Evolutionary conservation across 2,329 filamentous ascomycete species (phyloP).

Genomic region (Nectriaceae sp.): DNA sequence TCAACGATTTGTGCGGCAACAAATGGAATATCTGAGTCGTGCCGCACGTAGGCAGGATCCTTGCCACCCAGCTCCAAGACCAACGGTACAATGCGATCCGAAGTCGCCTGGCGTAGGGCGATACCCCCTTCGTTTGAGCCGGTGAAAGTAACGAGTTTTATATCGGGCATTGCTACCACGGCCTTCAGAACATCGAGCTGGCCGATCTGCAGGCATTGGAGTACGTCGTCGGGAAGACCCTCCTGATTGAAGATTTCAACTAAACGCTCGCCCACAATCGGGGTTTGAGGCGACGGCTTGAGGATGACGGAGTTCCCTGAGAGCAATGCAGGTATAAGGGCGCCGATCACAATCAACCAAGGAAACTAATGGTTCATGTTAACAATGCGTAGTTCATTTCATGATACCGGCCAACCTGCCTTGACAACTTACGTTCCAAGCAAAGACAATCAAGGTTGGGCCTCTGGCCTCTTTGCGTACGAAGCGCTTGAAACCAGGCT

Average conservation of each 20-base stretch:
- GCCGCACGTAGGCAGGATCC: conserved; percentile 86
- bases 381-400: conserved; percentile 5
- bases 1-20: conserved; percentile 94
- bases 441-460: conserved; percentile 87
- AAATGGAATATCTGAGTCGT: conserved; percentile 86
- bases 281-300: conserved; percentile 93
- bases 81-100: conserved; percentile 81
- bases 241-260: conserved; percentile 75
- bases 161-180: conserved; percentile 73
- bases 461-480: conserved; percentile 88
- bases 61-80: conserved; percentile 93
- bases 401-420: neutral
- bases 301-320: conserved; percentile 89
- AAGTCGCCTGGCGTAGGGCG: conserved; percentile 80
- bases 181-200: conserved; percentile 75
- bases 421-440: conserved; percentile 86
- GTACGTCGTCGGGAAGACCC: conserved; percentile 78
- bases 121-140: conserved; percentile 88
- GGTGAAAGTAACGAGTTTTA: conserved; percentile 88
- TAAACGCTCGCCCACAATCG: conserved; percentile 85
- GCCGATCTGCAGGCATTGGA: conserved; percentile 91
- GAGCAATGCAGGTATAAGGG: conserved; percentile 86
- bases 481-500: conserved; percentile 87
- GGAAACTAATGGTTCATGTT: conserved; percentile 66
- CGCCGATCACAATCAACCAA: conserved; percentile 91